Evolutionary conservation across 2,329 filamentous ascomycete genomes (phyloP).

Genomic region (Trichoderma oligosporum): DNA sequence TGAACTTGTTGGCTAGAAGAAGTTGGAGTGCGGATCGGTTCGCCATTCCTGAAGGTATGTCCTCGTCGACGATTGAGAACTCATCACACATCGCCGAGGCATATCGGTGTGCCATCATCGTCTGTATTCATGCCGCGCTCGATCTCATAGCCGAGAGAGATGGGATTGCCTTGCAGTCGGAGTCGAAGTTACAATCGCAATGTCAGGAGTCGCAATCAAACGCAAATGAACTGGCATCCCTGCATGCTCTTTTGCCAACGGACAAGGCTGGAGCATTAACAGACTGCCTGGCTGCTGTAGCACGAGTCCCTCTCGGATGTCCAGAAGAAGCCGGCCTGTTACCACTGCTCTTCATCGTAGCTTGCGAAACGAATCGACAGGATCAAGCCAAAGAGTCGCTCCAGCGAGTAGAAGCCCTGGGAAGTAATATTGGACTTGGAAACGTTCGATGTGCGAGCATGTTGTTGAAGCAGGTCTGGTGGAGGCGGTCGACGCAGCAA

Average conservation of each 20-base stretch:
- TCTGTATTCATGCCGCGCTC: conserved; percentile 5
- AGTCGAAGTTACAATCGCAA: neutral
- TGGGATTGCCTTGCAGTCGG: neutral
- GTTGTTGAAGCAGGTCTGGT: conserved; percentile 6
- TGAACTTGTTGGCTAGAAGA: neutral
- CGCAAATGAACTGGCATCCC: neutral
- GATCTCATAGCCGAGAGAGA: conserved; percentile 1
- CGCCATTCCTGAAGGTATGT: conserved; percentile 13
- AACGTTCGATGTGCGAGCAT: conserved; percentile 5
- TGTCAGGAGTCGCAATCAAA: neutral
- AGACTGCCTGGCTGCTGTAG: conserved; percentile 3
- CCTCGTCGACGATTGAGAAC: conserved; percentile 5
- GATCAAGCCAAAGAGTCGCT: conserved; percentile 2
- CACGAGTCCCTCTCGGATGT: conserved; percentile 6
- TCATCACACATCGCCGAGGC: conserved; percentile 5
- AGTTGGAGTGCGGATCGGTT: conserved; percentile 11
- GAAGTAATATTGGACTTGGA: conserved; percentile 8
- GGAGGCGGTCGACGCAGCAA: neutral
- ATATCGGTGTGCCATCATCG: conserved; percentile 10
- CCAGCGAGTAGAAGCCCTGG: conserved; percentile 1
- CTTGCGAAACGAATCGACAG: neutral
- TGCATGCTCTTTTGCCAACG: conserved; percentile 7
- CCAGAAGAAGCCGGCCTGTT: conserved; percentile 13
- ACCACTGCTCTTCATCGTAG: conserved; percentile 13
- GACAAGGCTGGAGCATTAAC: conserved; percentile 2